These are phyloP conservation scores for Rubia tinctorum DNA, from an alignment of 305 asterid species.

Conservation along the genomic window DNA sequence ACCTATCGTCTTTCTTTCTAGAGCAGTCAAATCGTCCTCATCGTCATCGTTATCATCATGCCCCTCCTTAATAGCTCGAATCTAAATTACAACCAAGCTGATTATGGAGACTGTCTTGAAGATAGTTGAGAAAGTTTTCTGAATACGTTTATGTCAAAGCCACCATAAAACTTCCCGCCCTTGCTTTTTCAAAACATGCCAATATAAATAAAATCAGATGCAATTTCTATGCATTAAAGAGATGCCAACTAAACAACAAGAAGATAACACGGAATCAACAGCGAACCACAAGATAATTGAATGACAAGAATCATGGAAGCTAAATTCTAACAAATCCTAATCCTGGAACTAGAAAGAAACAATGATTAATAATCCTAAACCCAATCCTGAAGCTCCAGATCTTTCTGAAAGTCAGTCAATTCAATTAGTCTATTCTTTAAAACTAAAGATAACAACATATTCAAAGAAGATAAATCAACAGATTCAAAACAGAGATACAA, in stretches of 20 bases:
- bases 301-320: no score
- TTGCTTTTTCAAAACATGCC: no score
- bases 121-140: no score
- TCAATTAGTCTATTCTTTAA: neutral
- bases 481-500: neutral
- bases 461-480: neutral
- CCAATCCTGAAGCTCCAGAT: neutral
- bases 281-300: no score
- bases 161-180: no score
- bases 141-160: no score
- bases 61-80: slow-evolving; percentile 98
- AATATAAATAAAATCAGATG: no score
- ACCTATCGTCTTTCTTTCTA: slow-evolving; percentile 94
- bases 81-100: slow-evolving; percentile 41
- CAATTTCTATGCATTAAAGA: no score
- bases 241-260: no score
- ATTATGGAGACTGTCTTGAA: no score
- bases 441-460: neutral
- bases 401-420: neutral
- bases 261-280: no score
- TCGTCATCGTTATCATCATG: slow-evolving; percentile 97
- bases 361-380: neutral
- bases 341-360: neutral
- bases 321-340: neutral
- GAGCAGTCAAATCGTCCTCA: slow-evolving; percentile 93